These are phyloP conservation scores for Grosmannia penicillata DNA, from an alignment of 2,329 filamentous ascomycete species.

Conservation along the genomic window DNA sequence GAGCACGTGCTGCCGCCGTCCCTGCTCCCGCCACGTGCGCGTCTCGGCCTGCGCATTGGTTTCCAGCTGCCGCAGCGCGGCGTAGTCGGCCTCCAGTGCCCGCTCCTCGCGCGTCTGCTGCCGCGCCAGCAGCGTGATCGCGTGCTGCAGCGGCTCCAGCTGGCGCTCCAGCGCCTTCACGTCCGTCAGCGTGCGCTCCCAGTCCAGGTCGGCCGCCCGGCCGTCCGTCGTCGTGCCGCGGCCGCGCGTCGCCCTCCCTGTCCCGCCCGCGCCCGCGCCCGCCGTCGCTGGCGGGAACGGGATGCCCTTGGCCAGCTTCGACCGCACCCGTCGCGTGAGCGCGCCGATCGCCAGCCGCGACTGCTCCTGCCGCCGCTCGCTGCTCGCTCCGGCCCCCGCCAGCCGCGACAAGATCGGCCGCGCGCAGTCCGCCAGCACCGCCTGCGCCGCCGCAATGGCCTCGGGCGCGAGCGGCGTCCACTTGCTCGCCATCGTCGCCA, in stretches of 20 bases:
- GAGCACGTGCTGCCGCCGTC: slow-evolving; percentile 34
- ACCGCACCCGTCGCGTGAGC: slow-evolving; percentile 38
- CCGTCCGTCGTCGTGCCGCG: slow-evolving; percentile 22
- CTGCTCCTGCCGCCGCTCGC: slow-evolving; percentile 30
- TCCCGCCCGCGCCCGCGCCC: not conserved
- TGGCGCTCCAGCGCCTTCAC: slow-evolving; percentile 39
- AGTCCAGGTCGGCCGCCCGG: slow-evolving; percentile 46
- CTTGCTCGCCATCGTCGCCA: slow-evolving; percentile 50
- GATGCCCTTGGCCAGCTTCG: slow-evolving; percentile 42
- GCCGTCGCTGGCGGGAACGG: slow-evolving; percentile 44
- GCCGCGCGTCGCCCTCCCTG: slow-evolving; percentile 10
- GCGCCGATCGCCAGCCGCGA: slow-evolving; percentile 40
- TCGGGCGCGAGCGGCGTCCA: slow-evolving; percentile 44
- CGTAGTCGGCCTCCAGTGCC: slow-evolving; percentile 41
- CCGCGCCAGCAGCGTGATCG: slow-evolving; percentile 41
- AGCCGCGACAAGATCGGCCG: slow-evolving; percentile 44
- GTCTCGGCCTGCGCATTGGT: slow-evolving; percentile 40
- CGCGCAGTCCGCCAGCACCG: slow-evolving; percentile 42
- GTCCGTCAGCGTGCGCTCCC: slow-evolving; percentile 48
- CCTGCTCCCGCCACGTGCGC: slow-evolving; percentile 31
- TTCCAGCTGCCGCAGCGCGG: slow-evolving; percentile 33
- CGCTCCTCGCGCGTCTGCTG: slow-evolving; percentile 43
- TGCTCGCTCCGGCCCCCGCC: slow-evolving; percentile 20
- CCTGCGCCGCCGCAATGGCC: slow-evolving; percentile 39
- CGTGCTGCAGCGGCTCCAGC: slow-evolving; percentile 48